These are phyloP conservation scores for Helianthus annuus DNA, from an alignment of 129 eudicot genomes.

Conservation along the genomic window HanXRQr2.0-SUNRISE NC_035437.2:19874482-19874981, in stretches of 20 bases:
- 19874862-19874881: background rate
- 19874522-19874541: background rate
- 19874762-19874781: background rate
- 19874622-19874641: too few species aligned
- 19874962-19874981: constrained; percentile 60
- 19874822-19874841: background rate
- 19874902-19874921: constrained; percentile 65
- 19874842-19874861: background rate
- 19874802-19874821: background rate
- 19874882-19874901: constrained; percentile 21
- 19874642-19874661: too few species aligned
- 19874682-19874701: too few species aligned
- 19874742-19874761: background rate
- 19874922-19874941: constrained; percentile 50
- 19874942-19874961: constrained; percentile 58
- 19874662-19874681: too few species aligned
- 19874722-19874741: background rate
- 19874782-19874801: background rate
- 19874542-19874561: background rate
- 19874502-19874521: background rate
- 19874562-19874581: background rate
- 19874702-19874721: too few species aligned
- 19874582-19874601: too few species aligned
- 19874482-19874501: constrained; percentile 49
- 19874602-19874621: too few species aligned